A percentile compares a stretch with the other conserved stretches of the same genome.
Evolutionary conservation across 1,139 yeast species (phyloP).

Genomic region (Diutina siamensis): DNA sequence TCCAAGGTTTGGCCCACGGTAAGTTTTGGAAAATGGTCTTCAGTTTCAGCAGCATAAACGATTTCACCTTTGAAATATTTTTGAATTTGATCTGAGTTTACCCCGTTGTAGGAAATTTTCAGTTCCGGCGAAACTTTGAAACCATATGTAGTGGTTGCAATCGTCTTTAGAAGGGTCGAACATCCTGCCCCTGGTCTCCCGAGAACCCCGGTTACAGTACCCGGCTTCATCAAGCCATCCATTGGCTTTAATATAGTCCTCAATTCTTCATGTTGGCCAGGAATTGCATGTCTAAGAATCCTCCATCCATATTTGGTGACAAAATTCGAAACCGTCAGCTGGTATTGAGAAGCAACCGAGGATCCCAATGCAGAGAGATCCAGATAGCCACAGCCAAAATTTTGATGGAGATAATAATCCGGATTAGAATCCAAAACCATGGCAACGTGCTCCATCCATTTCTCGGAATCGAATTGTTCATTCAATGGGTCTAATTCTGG

Average conservation of each 20-base stretch:
- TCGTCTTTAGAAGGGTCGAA: constrained; percentile 62
- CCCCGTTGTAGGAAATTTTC: constrained; percentile 6
- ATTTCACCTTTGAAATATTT: constrained; percentile 7
- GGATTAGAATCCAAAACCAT: constrained; percentile 44
- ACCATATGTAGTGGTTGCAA: constrained; percentile 64
- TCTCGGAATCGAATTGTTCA: constrained; percentile 49
- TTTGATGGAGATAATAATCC: constrained; percentile 52
- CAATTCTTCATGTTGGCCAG: neutral
- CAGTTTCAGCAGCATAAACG: constrained; percentile 7
- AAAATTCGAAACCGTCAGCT: constrained; percentile 53
- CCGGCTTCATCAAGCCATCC: constrained; percentile 59
- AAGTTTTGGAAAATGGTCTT: constrained; percentile 6
- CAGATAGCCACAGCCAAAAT: constrained; percentile 59
- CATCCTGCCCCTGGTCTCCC: constrained; percentile 87
- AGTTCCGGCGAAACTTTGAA: constrained; percentile 32
- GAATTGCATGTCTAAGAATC: too few species aligned
- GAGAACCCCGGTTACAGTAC: constrained; percentile 64
- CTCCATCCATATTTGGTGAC: neutral
- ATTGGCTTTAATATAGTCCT: constrained; percentile 49
- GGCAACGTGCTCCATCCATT: constrained; percentile 65
- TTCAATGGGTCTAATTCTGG: constrained; percentile 20
- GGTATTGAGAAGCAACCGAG: constrained; percentile 73
- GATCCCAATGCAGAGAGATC: constrained; percentile 62
- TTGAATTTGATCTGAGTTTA: constrained; percentile 1
- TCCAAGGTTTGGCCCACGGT: constrained; percentile 7